Evolutionary conservation across 1,139 yeast species (phyloP).

Genomic region (Magnusiomyces suaveolens): DNA sequence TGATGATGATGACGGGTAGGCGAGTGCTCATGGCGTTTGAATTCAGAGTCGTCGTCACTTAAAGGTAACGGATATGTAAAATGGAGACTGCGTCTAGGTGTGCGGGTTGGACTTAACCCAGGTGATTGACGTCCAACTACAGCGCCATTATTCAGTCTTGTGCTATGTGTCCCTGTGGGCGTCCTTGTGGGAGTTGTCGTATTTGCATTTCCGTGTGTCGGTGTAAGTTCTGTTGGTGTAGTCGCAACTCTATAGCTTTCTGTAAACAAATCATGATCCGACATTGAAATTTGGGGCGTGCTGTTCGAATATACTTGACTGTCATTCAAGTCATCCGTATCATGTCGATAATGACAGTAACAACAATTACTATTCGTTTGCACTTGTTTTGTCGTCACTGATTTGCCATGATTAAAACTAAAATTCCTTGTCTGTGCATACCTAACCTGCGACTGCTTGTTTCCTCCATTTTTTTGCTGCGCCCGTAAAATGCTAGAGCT

Average conservation of each 20-base stretch:
- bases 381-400: background rate
- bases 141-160: too few relatives aligned
- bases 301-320: too few relatives aligned
- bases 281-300: background rate
- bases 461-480: background rate
- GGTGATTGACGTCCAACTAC: background rate
- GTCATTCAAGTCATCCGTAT: too few relatives aligned
- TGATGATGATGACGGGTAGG: background rate
- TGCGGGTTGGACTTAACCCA: background rate
- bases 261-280: background rate
- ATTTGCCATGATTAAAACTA: background rate
- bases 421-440: background rate
- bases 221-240: background rate
- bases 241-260: background rate
- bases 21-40: too few relatives aligned
- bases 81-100: background rate
- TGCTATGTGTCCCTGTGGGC: too few relatives aligned
- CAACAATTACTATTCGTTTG: too few relatives aligned
- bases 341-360: too few relatives aligned
- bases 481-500: background rate
- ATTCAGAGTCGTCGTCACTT: too few relatives aligned
- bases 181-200: too few relatives aligned
- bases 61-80: background rate
- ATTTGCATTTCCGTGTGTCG: too few relatives aligned
- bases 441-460: background rate